phyloP scores from a whole-genome alignment of 192 early-diverging fungal genomes.

The Coemansia brasiliensis region DNA sequence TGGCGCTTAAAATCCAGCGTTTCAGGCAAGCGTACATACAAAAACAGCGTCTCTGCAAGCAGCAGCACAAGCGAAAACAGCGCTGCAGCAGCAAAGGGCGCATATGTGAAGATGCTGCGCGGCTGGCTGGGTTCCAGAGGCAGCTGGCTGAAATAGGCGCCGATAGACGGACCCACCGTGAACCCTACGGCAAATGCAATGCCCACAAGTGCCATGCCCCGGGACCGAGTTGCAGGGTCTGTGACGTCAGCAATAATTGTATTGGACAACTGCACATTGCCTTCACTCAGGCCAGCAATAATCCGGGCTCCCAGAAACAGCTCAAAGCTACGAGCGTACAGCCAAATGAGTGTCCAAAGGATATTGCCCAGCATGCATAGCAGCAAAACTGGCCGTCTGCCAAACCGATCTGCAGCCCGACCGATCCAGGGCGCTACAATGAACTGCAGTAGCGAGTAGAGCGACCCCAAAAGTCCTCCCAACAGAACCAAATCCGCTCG shows the following conservation, averaged over 20 bases:
- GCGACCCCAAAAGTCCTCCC: constrained; percentile 86
- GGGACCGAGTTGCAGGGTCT: constrained; percentile 68
- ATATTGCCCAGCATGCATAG: constrained; percentile 92
- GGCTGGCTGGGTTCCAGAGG: constrained; percentile 8
- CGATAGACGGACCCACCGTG: constrained; percentile 89
- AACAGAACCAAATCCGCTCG: constrained; percentile 73
- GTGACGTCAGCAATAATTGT: constrained; percentile 97
- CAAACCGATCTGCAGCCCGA: constrained; percentile 71
- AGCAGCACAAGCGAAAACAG: constrained; percentile 84
- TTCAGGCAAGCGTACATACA: constrained; percentile 78
- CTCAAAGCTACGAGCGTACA: constrained; percentile 80
- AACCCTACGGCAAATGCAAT: constrained; percentile 97
- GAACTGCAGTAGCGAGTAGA: constrained; percentile 95
- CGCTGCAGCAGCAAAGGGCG: constrained; percentile 87
- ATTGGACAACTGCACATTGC: constrained; percentile 95
- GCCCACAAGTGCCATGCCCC: constrained; percentile 88
- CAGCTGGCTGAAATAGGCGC: constrained; percentile 66
- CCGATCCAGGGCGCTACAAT: constrained; percentile 85
- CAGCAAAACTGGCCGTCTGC: constrained; percentile 79
- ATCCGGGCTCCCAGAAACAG: constrained; percentile 82
- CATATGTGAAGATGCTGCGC: constrained; percentile 14
- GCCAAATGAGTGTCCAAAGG: constrained; percentile 86
- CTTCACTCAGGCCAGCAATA: constrained; percentile 93
- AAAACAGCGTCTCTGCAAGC: constrained; percentile 75
- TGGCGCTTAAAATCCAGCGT: constrained; percentile 52